phyloP scores from a whole-genome alignment of 2,329 filamentous ascomycete species.

The Diaporthe humulicola region DNA sequence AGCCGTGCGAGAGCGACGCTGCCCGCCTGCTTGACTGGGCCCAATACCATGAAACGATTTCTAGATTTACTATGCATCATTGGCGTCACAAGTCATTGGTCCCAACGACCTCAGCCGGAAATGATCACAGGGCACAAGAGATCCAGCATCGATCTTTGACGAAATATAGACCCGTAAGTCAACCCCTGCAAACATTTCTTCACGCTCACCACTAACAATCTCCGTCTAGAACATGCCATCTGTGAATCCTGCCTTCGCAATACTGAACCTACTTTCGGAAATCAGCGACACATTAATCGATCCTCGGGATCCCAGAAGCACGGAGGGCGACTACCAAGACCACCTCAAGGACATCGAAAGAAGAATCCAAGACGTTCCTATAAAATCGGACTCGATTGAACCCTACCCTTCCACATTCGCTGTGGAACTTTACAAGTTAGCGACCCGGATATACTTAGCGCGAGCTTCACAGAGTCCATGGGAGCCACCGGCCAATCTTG shows the following conservation, averaged over 20 bases:
- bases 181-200: too few species aligned
- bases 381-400: background rate
- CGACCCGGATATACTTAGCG: background rate
- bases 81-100: constrained; percentile 11
- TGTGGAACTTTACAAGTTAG: constrained; percentile 4
- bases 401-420: background rate
- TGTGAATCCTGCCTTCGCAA: constrained; percentile 8
- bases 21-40: background rate
- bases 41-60: constrained; percentile 5
- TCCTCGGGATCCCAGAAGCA: background rate
- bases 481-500: background rate
- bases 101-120: background rate
- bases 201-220: background rate
- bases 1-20: background rate
- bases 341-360: background rate
- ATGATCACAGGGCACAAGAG: too few species aligned
- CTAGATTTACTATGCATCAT: constrained; percentile 1
- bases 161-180: background rate
- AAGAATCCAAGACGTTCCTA: background rate
- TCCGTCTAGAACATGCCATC: background rate
- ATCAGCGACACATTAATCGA: constrained; percentile 7
- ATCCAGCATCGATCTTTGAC: background rate
- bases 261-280: constrained; percentile 1
- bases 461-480: background rate
- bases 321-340: background rate